Evolutionary conservation across 2,329 filamentous ascomycete species (phyloP), one percentile per base, ranked within the genome.

Genomic region (Apiospora sp.): DNA sequence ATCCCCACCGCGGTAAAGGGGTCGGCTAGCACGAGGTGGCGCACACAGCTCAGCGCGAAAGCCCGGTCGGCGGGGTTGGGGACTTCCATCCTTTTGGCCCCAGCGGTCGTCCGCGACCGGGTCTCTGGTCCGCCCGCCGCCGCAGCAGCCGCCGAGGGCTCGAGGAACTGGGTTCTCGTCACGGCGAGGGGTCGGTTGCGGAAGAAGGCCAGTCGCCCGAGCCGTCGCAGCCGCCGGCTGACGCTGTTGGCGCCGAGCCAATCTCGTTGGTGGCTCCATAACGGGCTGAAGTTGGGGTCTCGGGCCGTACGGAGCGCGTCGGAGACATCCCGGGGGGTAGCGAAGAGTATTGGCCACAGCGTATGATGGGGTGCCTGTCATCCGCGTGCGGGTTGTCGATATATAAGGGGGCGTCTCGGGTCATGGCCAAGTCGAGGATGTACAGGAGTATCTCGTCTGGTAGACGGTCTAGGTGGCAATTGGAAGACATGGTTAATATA

Each of bases 201-300:
- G 54, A 74, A 74, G 67, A 74, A 74, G 16, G 67, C 51, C 44
- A 73, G n/a, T n/a, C n/a, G n/a, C n/a, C n/a, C n/a, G n/a, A n/a
- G n/a, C n/a, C n/a, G n/a, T n/a, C n/a, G n/a, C n/a, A n/a, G 30
- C n/a, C 73, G 73, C 44, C 67, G 70, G 67, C 54, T 64, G 7
- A 46, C 68, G n/a, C 22, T 7, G 24, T 70, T 74, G 46, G 70
- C 22, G 44, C 51, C 7, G 24, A 69, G 48, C 73, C 72, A 74
- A n/a, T 51, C 49, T 6, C 49, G 49, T 12, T 24, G 49, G 22
- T 51, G 22, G 49, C 27, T n/a, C 7, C 22, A 49, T 44, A 68
- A 37, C 67, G 30, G 44, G 44, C 44, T 46, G 16, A 46, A 46
- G 27, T 30, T 30, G 44, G 44, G 44, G 44, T 46, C 16, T 0